Percentiles rank a stretch among this genome's conserved stretches.
phyloP scores from a whole-genome alignment of 306 rosid genomes.

The Cicer pinnatifidum region DNA sequence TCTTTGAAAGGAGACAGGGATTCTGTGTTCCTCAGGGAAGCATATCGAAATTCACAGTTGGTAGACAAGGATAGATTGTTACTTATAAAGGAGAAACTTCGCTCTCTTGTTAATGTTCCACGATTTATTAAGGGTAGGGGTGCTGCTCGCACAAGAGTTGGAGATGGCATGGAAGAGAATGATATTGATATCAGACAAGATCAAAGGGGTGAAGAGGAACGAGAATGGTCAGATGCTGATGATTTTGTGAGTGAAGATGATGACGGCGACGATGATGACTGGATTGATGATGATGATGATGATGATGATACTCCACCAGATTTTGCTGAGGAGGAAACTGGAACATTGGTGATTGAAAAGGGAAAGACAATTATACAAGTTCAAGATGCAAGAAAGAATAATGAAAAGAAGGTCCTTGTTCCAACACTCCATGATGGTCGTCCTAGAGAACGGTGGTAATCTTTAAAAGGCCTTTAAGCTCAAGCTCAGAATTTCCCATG shows the following conservation, averaged over 20 bases:
- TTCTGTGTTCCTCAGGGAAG: slow-evolving; percentile 90
- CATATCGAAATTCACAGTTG: slow-evolving; percentile 74
- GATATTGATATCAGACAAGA: slow-evolving; percentile 46
- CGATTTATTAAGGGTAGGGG: slow-evolving; percentile 54
- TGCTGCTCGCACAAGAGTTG: slow-evolving; percentile 48
- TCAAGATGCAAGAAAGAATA: slow-evolving; percentile 37
- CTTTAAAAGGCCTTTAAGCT: slow-evolving; percentile 26
- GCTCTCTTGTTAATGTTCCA: slow-evolving; percentile 73
- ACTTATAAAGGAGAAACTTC: slow-evolving; percentile 80
- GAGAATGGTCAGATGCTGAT: slow-evolving; percentile 65
- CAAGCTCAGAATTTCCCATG: slow-evolving; percentile 22
- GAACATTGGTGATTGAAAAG: slow-evolving; percentile 45
- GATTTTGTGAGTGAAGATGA: slow-evolving; percentile 50
- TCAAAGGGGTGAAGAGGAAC: slow-evolving; percentile 56
- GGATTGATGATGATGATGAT: slow-evolving; percentile 74
- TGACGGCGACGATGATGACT: slow-evolving; percentile 48
- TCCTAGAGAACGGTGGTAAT: slow-evolving; percentile 83
- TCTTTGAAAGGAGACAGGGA: slow-evolving; percentile 89
- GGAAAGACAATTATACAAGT: slow-evolving; percentile 49
- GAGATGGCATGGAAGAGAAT: slow-evolving; percentile 47
- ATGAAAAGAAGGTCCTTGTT: slow-evolving; percentile 51
- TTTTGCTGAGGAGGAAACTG: slow-evolving; percentile 68
- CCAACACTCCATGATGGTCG: slow-evolving; percentile 64
- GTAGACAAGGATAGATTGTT: slow-evolving; percentile 73
- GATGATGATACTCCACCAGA: slow-evolving; percentile 66